phyloP scores from a whole-genome alignment of 2,329 filamentous ascomycete species.

The Ceratocystis lukuohia region DNA sequence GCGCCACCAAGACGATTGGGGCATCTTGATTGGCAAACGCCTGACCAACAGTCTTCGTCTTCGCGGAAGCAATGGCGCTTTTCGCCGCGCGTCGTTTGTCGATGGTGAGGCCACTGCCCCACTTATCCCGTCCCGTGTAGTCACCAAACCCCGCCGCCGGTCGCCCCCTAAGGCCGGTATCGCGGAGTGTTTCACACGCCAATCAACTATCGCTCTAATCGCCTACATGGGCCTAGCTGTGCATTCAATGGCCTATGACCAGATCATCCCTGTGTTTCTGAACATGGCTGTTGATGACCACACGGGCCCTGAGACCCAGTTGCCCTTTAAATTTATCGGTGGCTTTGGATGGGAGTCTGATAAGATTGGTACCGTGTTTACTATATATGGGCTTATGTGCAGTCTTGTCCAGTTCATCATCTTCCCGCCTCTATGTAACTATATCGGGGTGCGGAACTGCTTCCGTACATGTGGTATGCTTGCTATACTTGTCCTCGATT shows the following conservation, averaged over 20 bases:
- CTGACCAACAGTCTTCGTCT: constrained; percentile 35
- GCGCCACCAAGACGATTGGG: constrained; percentile 57
- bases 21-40: constrained; percentile 56
- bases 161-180: constrained; percentile 29
- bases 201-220: constrained; percentile 61
- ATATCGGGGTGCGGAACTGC: constrained; percentile 61
- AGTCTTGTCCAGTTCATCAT: constrained; percentile 75
- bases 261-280: constrained; percentile 77
- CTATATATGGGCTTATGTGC: constrained; percentile 63
- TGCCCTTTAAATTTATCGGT: constrained; percentile 70
- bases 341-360: constrained; percentile 64
- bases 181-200: constrained; percentile 55
- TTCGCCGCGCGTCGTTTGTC: constrained; percentile 35
- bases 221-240: constrained; percentile 71
- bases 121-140: constrained; percentile 32
- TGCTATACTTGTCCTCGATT: neutral
- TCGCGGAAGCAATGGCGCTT: constrained; percentile 23
- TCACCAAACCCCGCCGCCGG: constrained; percentile 21
- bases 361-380: constrained; percentile 75
- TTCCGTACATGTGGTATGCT: constrained; percentile 47
- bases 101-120: constrained; percentile 45
- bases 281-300: constrained; percentile 51
- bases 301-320: constrained; percentile 41
- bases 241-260: constrained; percentile 74
- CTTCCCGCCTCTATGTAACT: constrained; percentile 62